Evolutionary conservation across 495 filamentous ascomycete species (phyloP), one percentile per base, ranked within the genome.

Genomic region (Bryoglossum gracile): DNA sequence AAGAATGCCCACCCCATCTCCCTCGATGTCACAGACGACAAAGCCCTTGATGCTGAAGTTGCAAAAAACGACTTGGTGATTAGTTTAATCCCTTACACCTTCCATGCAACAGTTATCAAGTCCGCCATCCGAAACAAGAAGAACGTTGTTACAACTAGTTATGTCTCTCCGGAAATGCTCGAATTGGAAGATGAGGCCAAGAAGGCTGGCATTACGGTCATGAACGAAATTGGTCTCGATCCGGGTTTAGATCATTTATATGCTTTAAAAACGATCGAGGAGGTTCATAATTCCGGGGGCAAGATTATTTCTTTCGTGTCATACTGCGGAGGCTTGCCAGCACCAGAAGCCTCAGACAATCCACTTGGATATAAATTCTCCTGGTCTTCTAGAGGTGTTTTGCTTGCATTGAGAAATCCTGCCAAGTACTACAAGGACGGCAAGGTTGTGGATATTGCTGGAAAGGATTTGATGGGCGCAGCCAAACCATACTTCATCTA

Each of bases 291-390:
- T 39, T 84, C 75, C 14, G 91, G 89, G 42, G 92, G 91, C 59
- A 92, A 91, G 75, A 81, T 98, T 67, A 69, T 76, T 17, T 74
- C 73, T 28, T 96, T 97, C 75, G 62, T 86, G 21, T 87, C 81
- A 16, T 96, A 87, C 75, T 97, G 94, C 54, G 89, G 92, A 59
- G 92, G 91, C 48, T 76, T 91, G 0, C 84, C 84, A 9, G 81
- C 86, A 3, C 86, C 87, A 24, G 90, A 95, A 66, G 73, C 74
- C 67, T 88, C 86, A 9, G 83, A 82, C 65, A 96, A 96, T 71
- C 91, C 92, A 22, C 74, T 95, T 18, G 91, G 92, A 32, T 98
- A 95, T 76, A 95, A 96, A 70, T 96, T 95, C 77, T 86, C 82
- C 11, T 91, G 86, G 83, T 84, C 77, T 28, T 78, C 81, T 55